Base-by-base conservation (phyloP, 2,329 filamentous ascomycete genomes). In the Aspergillus terreus region DNA sequence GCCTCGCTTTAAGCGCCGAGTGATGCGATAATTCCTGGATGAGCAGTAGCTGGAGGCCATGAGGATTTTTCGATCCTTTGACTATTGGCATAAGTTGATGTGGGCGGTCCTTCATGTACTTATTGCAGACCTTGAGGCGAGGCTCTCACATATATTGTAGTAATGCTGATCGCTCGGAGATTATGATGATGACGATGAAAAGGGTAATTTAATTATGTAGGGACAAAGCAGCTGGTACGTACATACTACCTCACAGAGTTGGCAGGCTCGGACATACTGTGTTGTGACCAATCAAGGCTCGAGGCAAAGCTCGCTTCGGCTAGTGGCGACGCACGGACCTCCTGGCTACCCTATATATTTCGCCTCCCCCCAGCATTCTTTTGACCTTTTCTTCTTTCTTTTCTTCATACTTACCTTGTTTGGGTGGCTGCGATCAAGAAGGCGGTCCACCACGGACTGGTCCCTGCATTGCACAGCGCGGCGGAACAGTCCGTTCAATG, bases 1-100 rank as follows among this genome's bases (percentile, higher is more conserved):
- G 89, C 70, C 80, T 94, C 59, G 87, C 88, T 55, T 75, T 94
- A 51, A 82, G 78, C 57, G 68, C 73, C 42, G 72, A 71, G 58
- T 72, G 23, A 43, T 42, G 56, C 58, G 49, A 56, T 58, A 59
- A 30, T 38, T 17, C 12, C 14, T 25, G 40, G 40, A 14, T 42
- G 40, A 10, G 11, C 23, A 44, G 4, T 25, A 15, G 17, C 17
- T 49, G 25, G 35, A 17, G 35, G 15, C 9, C n/a, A 42, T 33
- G n/a, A 6, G 23, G 4, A 14, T 42, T 46, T 25, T 4, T 27
- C n/a, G 23, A 23, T 23, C 23, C 6, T 23, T 35, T 33, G 21
- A 32, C 27, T 21, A 46, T 33, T 33, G 14, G 14, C 17, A 23
- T 23, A 23, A 5, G 23, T 47, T 41, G 36, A 40, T 36, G 19